These are phyloP conservation scores for Rasamsonia emersonii DNA, from an alignment of 2,329 filamentous ascomycete species.

Conservation along the genomic window DNA sequence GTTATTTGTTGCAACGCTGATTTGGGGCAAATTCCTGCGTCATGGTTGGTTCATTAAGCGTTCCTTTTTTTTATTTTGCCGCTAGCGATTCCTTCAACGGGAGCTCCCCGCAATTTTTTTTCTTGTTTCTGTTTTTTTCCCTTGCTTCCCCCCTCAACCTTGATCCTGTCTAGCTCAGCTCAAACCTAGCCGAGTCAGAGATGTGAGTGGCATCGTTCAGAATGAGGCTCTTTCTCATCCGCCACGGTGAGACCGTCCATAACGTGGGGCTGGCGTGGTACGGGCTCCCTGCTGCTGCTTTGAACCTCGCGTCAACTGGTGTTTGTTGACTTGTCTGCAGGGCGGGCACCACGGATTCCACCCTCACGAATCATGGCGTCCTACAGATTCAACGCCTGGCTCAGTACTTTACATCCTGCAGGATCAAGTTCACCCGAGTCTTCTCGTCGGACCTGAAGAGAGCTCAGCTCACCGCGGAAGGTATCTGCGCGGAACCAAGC, in stretches of 20 bases:
- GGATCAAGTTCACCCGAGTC: conserved; percentile 58
- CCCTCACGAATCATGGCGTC: conserved; percentile 71
- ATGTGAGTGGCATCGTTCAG: too few species aligned
- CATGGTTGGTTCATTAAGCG: too few species aligned
- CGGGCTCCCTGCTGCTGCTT: conserved; percentile 17
- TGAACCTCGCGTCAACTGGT: background rate
- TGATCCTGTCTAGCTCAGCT: too few species aligned
- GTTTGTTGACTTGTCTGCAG: conserved; percentile 31
- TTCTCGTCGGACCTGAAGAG: conserved; percentile 73
- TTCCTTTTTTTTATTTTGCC: too few species aligned
- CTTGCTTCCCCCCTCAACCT: too few species aligned
- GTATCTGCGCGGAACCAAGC: conserved; percentile 12
- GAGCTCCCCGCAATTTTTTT: too few species aligned
- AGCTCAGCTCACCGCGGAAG: conserved; percentile 46
- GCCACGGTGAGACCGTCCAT: conserved; percentile 85
- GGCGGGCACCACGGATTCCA: conserved; percentile 72
- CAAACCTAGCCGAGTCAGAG: too few species aligned
- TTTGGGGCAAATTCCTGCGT: too few species aligned
- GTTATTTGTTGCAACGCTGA: too few species aligned
- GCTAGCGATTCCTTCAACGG: too few species aligned
- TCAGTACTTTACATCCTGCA: conserved; percentile 54
- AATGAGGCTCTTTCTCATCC: conserved; percentile 66
- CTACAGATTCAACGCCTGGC: conserved; percentile 69
- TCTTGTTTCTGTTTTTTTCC: too few species aligned
- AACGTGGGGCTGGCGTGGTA: conserved; percentile 74